Evolutionary conservation across 176 grass and related monocot species (phyloP), one percentile per base, ranked within the genome.

Genomic region (bread wheat (Triticum aestivum)): DNA sequence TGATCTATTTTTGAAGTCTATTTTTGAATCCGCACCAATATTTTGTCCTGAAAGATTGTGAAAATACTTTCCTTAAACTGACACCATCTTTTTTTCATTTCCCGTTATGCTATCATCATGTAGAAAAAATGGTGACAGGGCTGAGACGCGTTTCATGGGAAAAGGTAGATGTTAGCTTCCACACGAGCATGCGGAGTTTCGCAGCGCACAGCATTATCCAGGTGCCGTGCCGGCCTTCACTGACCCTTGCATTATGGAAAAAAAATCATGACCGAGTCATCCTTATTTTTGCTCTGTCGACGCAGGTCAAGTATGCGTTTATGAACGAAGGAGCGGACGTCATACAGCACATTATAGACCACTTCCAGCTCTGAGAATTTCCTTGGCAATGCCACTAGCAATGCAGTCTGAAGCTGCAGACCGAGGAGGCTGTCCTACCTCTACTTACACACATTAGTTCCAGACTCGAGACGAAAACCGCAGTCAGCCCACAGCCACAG

Each of bases 141-240:
- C 88, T 99, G 20, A 24, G 90, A 14, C 73, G 27, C 0, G 78
- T 96, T 21, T 93, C 97, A 17, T 99, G 97, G 97, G 92, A 96
- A 65, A 96, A 91, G 69, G 90, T 99, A 1, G 94, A 99, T 83
- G 94, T 94, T 56, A 99, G 94, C 77, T 99, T 96, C 65, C 90
- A 90, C 54, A 88, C 20, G 24, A 92, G 90, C 72, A 88, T 66
- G 12, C 89, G 92, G 74, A 94, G 94, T 79, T 90, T 96, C 14
- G 88, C 91, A 9, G 88, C 92, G 3, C 97, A 96, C 54, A 99
- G 92, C 80, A 88, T 93, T 29, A 99, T 99, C 80, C 97, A 99
- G 90, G 94, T 95, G 9, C 11, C 75, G 92, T 95, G 12, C 11
- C 75, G 34, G 35, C 61, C 18, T 72, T 44, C 34, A 9, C 66